Evolutionary conservation across 192 early-diverging fungal species (phyloP), one percentile per base, ranked within the genome.

Genomic region (Cladochytrium replicatum): DNA sequence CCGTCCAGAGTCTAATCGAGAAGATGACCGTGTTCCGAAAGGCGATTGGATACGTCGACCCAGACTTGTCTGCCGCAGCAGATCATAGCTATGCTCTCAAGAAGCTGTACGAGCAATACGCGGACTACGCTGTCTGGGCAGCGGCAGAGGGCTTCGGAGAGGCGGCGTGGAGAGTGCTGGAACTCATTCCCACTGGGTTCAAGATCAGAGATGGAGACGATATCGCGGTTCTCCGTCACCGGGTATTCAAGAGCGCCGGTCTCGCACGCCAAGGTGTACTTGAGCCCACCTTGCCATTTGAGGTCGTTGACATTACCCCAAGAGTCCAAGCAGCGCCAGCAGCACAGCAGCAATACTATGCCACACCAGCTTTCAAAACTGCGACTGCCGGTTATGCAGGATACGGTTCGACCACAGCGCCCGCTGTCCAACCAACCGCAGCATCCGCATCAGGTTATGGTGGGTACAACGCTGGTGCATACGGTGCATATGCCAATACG

Each of bases 21-120:
- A 91, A 92, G 66, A 81, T 96, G 21, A 77, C 89, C 6, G 82
- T 99, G 25, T 94, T 97, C 73, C 81, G 89, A 26, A 83, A 85
- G 41, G 96, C 92, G 0, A 86, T 97, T 40, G 78, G 84, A 40
- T 99, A 82, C 65, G 80, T 88, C 26, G 95, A 99, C 53, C 60
- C 82, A 8, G 78, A 82, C 9, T 54, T 89, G 26, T 38, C 56
- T 25, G 52, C 67, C 24, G 58, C 58, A 53, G 77, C 75, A 25
- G 57, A 58, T 21, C 57, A 52, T 32, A 30, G 43, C 5, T 74
- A 66, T 38, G 43, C 66, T 19, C 62, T 89, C 42, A 75, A 83
- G 21, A 55, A 69, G 0, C 68, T 99, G 27, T 97, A 95, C 54
- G 76, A 87, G 49, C 74, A 77, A 34, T 96, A 91, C 50, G 70